Evolutionary conservation across 768 basidiomycete genomes (phyloP), one percentile per base, ranked within the genome.

Genomic region (Calocybe gangraenosa): DNA sequence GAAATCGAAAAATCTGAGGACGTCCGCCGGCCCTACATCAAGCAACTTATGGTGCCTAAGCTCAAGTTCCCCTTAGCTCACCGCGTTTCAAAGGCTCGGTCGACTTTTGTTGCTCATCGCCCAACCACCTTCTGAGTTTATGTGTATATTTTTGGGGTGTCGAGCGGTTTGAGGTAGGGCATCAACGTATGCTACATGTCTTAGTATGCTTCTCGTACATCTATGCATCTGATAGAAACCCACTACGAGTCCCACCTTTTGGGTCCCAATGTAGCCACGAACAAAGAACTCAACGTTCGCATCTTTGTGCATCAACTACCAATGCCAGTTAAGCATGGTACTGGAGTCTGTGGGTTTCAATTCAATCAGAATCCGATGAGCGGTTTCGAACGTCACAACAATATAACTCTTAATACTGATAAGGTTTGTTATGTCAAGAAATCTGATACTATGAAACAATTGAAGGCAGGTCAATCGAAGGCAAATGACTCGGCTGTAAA

Each of bases 41-140:
- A 87, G 74, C 96, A 99, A 69, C 82, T 98, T 58, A 74, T 97
- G 58, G 74, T 73, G 44, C 93, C 93, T 49, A 73, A 77, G 50
- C 88, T 98, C 78, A 93, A 85, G 69, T 99, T 98, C 92, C 95
- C 95, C 51, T 84, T 97, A 40, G 92, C 95, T 50, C 89, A 90
- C 68, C 87, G 96, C 44, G 80, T 93, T 47, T 52, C 72, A 51
- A 92, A 92, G 75, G 65, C 71, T 51, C 84, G 81, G 56, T 82
- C 84, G 55, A 90, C 82, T 47, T 94, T 94, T 64, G 79, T 83
- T 40, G 90, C 92, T 25, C 67, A 69, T 60, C 82, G 90, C 53
- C 90, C 90, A 18, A 59, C 66, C 49, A 92, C 90, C 35, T 92
- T 91, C 70, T 79, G 68, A 65, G 58, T 17, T 42, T 42, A 39